Evolutionary conservation across 306 rosid genomes (phyloP), one percentile per base, ranked within the genome.

Genomic region (Quercus parvula): DNA sequence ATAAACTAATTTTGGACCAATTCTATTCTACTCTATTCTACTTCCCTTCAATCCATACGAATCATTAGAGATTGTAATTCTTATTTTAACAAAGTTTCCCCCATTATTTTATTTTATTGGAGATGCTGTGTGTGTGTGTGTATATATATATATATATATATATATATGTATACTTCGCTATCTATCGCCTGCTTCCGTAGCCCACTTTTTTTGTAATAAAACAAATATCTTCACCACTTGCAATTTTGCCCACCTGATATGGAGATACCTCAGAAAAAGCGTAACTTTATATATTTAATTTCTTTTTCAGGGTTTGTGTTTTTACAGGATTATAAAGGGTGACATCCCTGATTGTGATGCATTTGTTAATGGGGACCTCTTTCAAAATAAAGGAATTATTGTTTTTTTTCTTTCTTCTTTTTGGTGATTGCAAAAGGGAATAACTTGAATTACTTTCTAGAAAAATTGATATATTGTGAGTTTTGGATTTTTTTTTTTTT

Each of bases 1-100:
- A 8, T 41, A 41, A 7, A 41, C 3, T 41, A 41, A 8, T 7
- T 41, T 41, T 41, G 0, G 0, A 0, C 0, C 3, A 8, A 41
- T 41, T 41, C 0, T 41, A 41, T 1, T 7, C 2, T 38, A 38
- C 2, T 41, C 0, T 41, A 8, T 8, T 41, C 0, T 41, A 41
- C 11, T 41, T 8, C 3, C 2, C 12, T 11, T 41, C 3, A 41
- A 41, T 8, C 46, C 46, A 41, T 7, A 41, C 11, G 3, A 41
- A 41, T 41, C 11, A 2, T 41, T 38, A 38, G 2, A 6, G 2
- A 38, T 10, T 38, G 0, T 38, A 38, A 38, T 12, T 49, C 4
- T 49, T 12, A 49, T 49, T 49, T 49, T 5, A 49, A 13, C 54
- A 3, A 49, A 49, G 2, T 49, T 49, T 10, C 52, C 18, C 18